A percentile compares a stretch with the other conserved stretches of the same genome.
phyloP scores from a whole-genome alignment of 108 stramenopile genomes.

The Nitzschia sp. region DNA sequence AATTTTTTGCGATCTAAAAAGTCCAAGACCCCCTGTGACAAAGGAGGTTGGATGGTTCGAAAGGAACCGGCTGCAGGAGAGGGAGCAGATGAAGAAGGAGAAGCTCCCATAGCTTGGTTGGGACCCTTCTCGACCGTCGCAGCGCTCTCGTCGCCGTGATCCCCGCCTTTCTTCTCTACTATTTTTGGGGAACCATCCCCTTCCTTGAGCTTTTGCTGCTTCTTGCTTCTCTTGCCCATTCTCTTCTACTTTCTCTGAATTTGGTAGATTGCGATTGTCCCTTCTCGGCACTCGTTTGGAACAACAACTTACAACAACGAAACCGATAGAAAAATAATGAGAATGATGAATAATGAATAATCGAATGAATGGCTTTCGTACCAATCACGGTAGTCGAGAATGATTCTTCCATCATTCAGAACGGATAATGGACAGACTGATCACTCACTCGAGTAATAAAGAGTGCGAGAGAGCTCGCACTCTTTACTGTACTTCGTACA shows the following conservation, averaged over 20 bases:
- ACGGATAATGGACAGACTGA: no score
- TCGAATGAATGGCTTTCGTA: neutral
- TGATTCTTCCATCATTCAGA: no score
- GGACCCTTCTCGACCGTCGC: neutral
- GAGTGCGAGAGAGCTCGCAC: no score
- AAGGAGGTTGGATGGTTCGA: conserved; percentile 36
- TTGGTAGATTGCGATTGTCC: no score
- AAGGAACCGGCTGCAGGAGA: conserved; percentile 20
- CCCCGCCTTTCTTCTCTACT: neutral
- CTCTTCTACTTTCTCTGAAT: no score
- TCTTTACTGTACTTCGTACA: no score
- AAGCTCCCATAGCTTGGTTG: neutral
- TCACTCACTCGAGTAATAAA: no score
- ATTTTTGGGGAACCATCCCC: neutral
- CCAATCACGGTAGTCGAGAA: neutral
- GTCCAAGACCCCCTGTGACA: conserved; percentile 54
- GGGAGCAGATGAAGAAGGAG: neutral
- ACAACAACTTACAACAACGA: neutral
- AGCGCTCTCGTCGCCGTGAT: neutral
- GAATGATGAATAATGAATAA: neutral
- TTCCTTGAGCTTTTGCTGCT: neutral
- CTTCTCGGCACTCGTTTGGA: neutral
- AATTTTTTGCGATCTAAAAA: conserved; percentile 73
- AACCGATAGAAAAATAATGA: neutral
- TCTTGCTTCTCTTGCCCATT: neutral